Conservation (phyloP, 2,329 filamentous ascomycete species). For the Fusarium sp. region DNA sequence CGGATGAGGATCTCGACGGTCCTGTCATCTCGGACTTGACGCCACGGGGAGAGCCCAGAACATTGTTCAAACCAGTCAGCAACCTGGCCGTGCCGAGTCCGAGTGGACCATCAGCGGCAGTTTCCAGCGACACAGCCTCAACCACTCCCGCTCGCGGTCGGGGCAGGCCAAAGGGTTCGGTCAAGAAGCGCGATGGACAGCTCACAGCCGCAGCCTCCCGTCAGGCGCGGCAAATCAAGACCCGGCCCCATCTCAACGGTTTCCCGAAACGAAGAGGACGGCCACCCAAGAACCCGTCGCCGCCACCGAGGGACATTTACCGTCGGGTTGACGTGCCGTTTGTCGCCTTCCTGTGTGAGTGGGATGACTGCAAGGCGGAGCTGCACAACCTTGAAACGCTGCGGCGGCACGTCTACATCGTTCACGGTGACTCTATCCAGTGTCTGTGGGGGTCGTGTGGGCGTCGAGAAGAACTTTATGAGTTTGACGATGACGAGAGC, state of each 20-base stretch:
- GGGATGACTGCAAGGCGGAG: constrained; percentile 69
- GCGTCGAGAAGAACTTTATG: constrained; percentile 28
- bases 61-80: constrained; percentile 9
- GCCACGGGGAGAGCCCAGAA: constrained; percentile 20
- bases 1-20: constrained; percentile 16
- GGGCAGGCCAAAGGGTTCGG: constrained; percentile 63
- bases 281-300: constrained; percentile 54
- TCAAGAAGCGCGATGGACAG: constrained; percentile 46
- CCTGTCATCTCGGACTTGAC: constrained; percentile 39
- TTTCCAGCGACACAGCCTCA: constrained; percentile 21
- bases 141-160: constrained; percentile 23
- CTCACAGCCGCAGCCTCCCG: constrained; percentile 38
- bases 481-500: constrained; percentile 52
- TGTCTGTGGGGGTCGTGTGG: constrained; percentile 52
- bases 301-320: constrained; percentile 57
- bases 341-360: constrained; percentile 69
- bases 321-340: constrained; percentile 57
- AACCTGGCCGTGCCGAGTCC: background rate
- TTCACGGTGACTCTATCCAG: constrained; percentile 56
- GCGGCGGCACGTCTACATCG: constrained; percentile 62
- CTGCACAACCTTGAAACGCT: constrained; percentile 72
- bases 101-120: background rate
- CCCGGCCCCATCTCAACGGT: constrained; percentile 40
- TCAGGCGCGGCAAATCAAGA: constrained; percentile 43
- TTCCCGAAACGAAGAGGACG: constrained; percentile 56